Evolutionary conservation across 805 yeast genomes (phyloP), one percentile per base, ranked within the genome.

Genomic region (Kregervanrija pseudodelftensis): DNA sequence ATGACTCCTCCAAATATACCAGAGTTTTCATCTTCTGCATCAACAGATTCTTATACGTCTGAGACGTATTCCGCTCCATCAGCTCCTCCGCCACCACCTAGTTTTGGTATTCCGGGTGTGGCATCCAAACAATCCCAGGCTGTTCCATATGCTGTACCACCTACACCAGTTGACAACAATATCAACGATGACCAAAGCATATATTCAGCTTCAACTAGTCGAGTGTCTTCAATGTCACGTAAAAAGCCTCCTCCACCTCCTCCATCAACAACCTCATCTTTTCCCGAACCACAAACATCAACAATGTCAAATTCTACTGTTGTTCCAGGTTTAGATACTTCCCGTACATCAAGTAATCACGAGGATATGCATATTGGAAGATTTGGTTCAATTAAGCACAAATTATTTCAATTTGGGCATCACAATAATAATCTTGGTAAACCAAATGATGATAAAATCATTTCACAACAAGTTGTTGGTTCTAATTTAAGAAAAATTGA

Each of bases 401-500:
- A 47, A 38, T n/a, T 48, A 15, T 49, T 50, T 37, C 48, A 51
- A 15, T 44, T 41, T 36, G 49, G 49, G 10, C 28, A 22, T 22
- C 8, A 22, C 28, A 22, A 22, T 22, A 22, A 22, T 22, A 22
- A 8, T 22, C 7, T 22, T 22, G 45, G 58, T 36, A 60, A 55
- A n/a, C 56, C 67, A 3, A 60, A 64, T 42, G 57, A 62, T 52
- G 50, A 51, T 40, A 40, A 45, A 36, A 56, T 72, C 46, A 64
- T 72, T 12, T 64, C 59, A 40, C 73, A 72, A 48, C 77, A 74
- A 53, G 52, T 60, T 14, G 70, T 69, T 2, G 82, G 81, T 1
- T 63, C 73, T 39, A 69, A 73, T 44, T 63, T 80, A 48, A 68
- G 88, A 36, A 77, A 77, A 46, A 76, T 81, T 16, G 81, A 81